phyloP scores from a whole-genome alignment of 345 rosid species.

The Eucalyptus polybractea region DNA sequence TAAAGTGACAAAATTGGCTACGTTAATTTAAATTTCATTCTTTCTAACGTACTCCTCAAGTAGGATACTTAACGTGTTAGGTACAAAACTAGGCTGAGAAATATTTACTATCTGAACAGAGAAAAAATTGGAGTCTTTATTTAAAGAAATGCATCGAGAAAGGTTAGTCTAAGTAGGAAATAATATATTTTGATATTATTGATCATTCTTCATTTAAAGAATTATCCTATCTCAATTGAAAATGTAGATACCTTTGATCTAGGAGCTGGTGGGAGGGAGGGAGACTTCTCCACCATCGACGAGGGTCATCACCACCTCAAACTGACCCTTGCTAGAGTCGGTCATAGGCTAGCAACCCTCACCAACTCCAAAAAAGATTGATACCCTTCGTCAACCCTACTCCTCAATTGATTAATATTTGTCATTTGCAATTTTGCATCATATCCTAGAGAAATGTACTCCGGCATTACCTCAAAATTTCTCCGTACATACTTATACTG shows the following conservation, averaged over 20 bases:
- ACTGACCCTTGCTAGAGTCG: background rate
- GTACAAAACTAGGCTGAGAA: too few species aligned
- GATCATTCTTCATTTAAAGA: background rate
- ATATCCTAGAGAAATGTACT: background rate
- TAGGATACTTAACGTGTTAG: background rate
- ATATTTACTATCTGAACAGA: too few species aligned
- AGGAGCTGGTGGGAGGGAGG: background rate
- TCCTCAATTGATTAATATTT: background rate
- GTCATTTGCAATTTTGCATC: background rate
- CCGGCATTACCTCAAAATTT: background rate
- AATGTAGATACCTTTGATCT: too few species aligned
- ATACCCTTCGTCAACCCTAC: background rate
- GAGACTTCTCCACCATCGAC: background rate
- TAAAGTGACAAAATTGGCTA: background rate
- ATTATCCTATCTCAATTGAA: background rate
- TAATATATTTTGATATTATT: background rate
- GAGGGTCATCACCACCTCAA: background rate
- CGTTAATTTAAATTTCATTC: too few species aligned
- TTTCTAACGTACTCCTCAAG: rapidly evolving
- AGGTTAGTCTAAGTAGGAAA: background rate
- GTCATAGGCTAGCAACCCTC: background rate
- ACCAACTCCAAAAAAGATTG: background rate
- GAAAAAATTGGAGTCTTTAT: background rate
- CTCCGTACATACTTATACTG: background rate
- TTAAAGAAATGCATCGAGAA: background rate